These are phyloP conservation scores for Russula abietina DNA, from an alignment of 768 basidiomycete species.

Conservation along the genomic window DNA sequence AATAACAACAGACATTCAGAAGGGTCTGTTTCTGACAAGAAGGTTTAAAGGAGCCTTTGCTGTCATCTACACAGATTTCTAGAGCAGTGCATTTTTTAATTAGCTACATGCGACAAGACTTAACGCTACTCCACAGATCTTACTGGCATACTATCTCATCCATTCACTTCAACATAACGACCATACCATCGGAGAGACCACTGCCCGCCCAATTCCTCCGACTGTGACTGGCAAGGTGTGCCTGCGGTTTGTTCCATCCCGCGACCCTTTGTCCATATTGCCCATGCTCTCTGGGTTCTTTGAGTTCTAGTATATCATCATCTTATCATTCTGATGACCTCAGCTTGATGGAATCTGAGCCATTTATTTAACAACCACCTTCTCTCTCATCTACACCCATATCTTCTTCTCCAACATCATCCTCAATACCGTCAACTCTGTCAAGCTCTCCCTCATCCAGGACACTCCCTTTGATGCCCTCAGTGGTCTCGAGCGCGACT, in stretches of 20 bases:
- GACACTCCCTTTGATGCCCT: conserved; percentile 14
- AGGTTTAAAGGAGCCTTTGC: conserved; percentile 50
- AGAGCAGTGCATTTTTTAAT: conserved; percentile 29
- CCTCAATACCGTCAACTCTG: conserved; percentile 34
- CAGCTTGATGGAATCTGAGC: conserved; percentile 39
- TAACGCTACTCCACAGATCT: conserved; percentile 27
- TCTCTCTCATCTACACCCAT: conserved; percentile 1
- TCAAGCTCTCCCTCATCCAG: conserved; percentile 15
- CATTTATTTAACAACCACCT: conserved; percentile 24
- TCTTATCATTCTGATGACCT: conserved; percentile 74
- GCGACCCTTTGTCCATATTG: conserved; percentile 39
- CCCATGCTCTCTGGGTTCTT: conserved; percentile 38
- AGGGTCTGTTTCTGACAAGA: conserved; percentile 30
- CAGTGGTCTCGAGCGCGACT: conserved; percentile 35
- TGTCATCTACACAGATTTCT: conserved; percentile 40
- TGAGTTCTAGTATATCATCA: conserved; percentile 37
- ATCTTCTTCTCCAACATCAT: conserved; percentile 34
- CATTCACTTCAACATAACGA: conserved; percentile 41
- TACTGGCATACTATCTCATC: conserved; percentile 38
- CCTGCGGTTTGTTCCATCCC: conserved; percentile 29
- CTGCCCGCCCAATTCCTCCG: conserved; percentile 5
- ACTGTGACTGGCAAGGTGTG: conserved; percentile 5
- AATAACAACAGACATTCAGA: conserved; percentile 30
- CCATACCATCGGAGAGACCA: conserved; percentile 34
- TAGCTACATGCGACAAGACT: conserved; percentile 3